Evolutionary conservation across 202 grass and related monocot species (phyloP).

Genomic region (Bolboschoenoplectus hybrid): DNA sequence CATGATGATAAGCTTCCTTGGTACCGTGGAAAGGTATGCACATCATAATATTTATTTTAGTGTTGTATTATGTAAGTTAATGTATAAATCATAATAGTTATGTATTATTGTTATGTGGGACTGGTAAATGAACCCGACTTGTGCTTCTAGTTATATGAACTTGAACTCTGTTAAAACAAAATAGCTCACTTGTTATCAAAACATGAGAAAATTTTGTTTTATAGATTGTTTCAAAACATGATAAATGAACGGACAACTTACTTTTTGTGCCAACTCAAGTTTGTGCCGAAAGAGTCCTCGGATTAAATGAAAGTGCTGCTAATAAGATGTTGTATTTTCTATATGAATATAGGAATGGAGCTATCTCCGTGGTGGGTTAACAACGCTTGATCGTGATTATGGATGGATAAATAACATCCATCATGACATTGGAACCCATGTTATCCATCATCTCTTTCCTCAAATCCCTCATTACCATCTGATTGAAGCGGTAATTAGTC

Average conservation of each 20-base stretch:
- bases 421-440: constrained; percentile 99
- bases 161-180: not conserved
- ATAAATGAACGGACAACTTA: not conserved
- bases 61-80: not conserved
- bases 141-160: constrained; percentile 6
- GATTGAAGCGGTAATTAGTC: constrained; percentile 78
- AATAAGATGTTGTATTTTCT: not conserved
- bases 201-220: constrained; percentile 14
- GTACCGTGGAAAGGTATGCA: constrained; percentile 94
- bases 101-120: not conserved
- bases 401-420: constrained; percentile 95
- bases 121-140: not conserved
- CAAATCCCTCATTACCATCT: constrained; percentile 99
- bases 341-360: constrained; percentile 77
- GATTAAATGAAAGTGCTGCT: not conserved
- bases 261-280: not conserved
- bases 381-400: constrained; percentile 90
- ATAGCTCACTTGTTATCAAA: not conserved
- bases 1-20: constrained; percentile 94
- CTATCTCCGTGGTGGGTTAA: constrained; percentile 93
- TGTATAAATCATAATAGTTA: not conserved
- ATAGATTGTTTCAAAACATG: constrained; percentile 6
- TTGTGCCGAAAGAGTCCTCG: not conserved
- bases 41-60: constrained; percentile 3
- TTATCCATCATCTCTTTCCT: constrained; percentile 95